These are phyloP conservation scores for Scedosporium aurantiacum DNA, from an alignment of 2,329 filamentous ascomycete species.

Conservation along the genomic window DNA sequence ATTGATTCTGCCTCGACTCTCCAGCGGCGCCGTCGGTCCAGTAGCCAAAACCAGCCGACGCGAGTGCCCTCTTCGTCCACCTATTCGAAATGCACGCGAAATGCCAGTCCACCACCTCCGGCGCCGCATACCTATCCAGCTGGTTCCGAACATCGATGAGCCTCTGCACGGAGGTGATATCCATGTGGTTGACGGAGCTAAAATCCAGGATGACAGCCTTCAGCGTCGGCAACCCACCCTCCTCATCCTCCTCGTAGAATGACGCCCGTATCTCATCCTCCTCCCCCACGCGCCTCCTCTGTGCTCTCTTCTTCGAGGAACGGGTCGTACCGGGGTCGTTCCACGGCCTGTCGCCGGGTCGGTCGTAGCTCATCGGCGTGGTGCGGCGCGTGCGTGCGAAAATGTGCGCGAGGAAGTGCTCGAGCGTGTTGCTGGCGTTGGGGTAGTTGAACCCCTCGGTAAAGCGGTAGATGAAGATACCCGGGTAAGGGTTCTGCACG, in stretches of 20 bases:
- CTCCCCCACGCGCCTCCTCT: conserved; percentile 25
- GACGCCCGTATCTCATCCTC: conserved; percentile 19
- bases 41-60: conserved; percentile 75
- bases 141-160: conserved; percentile 93
- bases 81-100: conserved; percentile 87
- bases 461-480: conserved; percentile 92
- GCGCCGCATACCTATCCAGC: conserved; percentile 72
- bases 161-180: conserved; percentile 84
- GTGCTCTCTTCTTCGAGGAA: conserved; percentile 11
- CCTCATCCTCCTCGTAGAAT: background rate
- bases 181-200: conserved; percentile 84
- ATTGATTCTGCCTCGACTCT: conserved; percentile 50
- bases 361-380: conserved; percentile 52
- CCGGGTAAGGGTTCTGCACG: conserved; percentile 74
- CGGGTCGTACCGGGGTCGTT: conserved; percentile 75
- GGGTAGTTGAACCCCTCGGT: conserved; percentile 94
- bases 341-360: conserved; percentile 76
- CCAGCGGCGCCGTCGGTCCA: conserved; percentile 15
- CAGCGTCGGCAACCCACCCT: conserved; percentile 49
- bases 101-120: conserved; percentile 85
- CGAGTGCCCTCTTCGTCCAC: conserved; percentile 87
- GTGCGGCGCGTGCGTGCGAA: conserved; percentile 66
- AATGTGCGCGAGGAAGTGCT: conserved; percentile 61
- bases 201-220: conserved; percentile 93
- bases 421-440: conserved; percentile 80